Evolutionary conservation across 2,329 filamentous ascomycete genomes (phyloP), one percentile per base, ranked within the genome.

Genomic region (Spiromastix sp.): DNA sequence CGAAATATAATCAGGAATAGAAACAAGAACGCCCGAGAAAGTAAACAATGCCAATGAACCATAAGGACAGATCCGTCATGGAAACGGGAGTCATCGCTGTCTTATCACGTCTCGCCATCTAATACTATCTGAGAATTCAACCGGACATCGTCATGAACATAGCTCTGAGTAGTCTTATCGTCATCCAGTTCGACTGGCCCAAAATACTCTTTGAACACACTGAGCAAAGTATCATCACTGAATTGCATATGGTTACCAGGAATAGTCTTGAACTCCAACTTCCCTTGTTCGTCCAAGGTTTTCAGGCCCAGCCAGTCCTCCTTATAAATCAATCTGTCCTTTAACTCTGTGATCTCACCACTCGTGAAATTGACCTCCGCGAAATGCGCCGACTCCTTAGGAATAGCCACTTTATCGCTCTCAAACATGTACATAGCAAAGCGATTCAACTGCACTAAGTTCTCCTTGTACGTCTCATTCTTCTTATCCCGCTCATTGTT

Each of bases 291-390:
- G 61, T 95, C 87, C 50, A 98, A 63, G 48, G 65, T 63, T 56
- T 74, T 82, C 56, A 98, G 64, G 1, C 91, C 91, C 18, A 98
- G 64, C 91, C 91, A 98, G 63, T 98, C 89, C 61, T 96, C 81
- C 47, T 72, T 74, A 59, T 95, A 98, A 2, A 96, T 66, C 18
- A 60, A 57, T 39, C 84, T 70, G 34, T 86, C 72, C 45, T 73
- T 70, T 54, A 98, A 60, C 11, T 71, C 71, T 30, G 75, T 83
- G 15, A 77, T 67, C 41, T 77, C 71, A 2, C 66, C 68, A 40
- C 52, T 64, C 3, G 77, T 82, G 21, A 66, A 68, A 57, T 91
- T 85, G 31, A 91, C 80, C 56, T 96, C 86, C 25, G 78, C 76
- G 56, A 96, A 98, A 83, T 86, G 95, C 4, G 80, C 72, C 26